phyloP scores from a whole-genome alignment of 441 rosid genomes.

The Metrosideros polymorpha region DNA sequence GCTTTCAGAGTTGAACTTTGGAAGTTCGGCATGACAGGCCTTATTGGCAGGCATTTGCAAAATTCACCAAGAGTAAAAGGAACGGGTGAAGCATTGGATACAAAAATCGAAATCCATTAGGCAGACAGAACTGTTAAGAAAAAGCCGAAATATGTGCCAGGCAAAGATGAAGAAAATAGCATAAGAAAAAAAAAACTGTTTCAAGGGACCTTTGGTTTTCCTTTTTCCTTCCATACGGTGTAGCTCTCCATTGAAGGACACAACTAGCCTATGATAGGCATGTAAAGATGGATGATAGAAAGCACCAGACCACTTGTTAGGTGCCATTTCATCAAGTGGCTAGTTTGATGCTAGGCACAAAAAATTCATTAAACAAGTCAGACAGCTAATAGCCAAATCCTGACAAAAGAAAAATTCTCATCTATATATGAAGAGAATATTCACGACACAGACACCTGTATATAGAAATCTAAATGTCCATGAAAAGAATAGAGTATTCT shows the following conservation, averaged over 20 bases:
- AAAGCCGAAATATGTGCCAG: background rate
- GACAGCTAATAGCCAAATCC: background rate
- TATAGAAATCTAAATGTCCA: background rate
- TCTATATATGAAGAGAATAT: background rate
- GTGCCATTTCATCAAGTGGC: background rate
- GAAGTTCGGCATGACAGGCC: background rate
- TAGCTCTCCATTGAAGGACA: background rate
- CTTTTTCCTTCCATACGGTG: background rate
- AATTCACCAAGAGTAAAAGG: background rate
- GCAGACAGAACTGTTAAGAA: background rate
- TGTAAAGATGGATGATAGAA: background rate
- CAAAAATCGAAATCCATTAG: background rate
- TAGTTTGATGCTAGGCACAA: background rate
- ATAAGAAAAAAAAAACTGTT: background rate
- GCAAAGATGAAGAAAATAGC: background rate
- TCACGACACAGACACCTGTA: background rate
- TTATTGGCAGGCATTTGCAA: background rate
- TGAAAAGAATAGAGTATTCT: background rate
- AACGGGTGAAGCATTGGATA: background rate
- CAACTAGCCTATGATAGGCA: background rate
- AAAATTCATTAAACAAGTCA: background rate
- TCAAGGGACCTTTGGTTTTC: background rate
- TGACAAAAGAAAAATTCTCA: background rate
- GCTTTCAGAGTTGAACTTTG: background rate
- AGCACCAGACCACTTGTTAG: background rate